Conservation (phyloP, 176 grass and related monocot genomes). For the Rhynchospora tenuis region DNA sequence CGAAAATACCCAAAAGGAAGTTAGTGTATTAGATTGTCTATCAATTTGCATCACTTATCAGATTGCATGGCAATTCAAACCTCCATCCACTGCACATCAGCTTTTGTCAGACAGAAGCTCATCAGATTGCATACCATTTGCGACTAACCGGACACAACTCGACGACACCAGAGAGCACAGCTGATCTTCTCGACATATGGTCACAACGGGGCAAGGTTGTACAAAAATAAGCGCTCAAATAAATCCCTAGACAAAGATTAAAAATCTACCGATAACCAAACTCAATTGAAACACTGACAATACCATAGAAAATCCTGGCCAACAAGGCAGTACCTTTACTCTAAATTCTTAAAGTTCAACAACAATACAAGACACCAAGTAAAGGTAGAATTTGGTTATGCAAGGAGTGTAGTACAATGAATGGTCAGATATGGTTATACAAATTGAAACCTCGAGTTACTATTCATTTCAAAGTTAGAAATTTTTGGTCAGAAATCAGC, state of each 20-base stretch:
- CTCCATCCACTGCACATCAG: too few relatives aligned
- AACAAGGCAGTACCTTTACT: background rate
- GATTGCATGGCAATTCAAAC: too few relatives aligned
- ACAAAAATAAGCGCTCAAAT: background rate
- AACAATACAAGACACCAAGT: conserved; percentile 6
- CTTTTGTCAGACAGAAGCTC: too few relatives aligned
- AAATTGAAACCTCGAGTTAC: background rate
- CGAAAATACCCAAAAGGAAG: too few relatives aligned
- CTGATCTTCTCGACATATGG: background rate
- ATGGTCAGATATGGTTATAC: background rate
- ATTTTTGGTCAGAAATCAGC: background rate
- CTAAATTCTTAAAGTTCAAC: background rate
- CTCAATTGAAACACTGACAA: background rate
- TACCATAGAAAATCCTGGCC: background rate
- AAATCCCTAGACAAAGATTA: background rate
- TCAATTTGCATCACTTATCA: too few relatives aligned
- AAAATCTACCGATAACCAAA: background rate
- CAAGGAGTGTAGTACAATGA: conserved; percentile 20
- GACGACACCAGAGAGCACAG: too few relatives aligned
- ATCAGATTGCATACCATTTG: too few relatives aligned
- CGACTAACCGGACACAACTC: too few relatives aligned
- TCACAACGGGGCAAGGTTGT: conserved; percentile 12
- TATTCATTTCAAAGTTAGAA: background rate
- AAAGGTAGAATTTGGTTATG: conserved; percentile 1
- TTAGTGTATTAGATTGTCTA: too few relatives aligned